Evolutionary conservation across 768 basidiomycete genomes (phyloP), one percentile per base, ranked within the genome.

Genomic region (Russula virescens): DNA sequence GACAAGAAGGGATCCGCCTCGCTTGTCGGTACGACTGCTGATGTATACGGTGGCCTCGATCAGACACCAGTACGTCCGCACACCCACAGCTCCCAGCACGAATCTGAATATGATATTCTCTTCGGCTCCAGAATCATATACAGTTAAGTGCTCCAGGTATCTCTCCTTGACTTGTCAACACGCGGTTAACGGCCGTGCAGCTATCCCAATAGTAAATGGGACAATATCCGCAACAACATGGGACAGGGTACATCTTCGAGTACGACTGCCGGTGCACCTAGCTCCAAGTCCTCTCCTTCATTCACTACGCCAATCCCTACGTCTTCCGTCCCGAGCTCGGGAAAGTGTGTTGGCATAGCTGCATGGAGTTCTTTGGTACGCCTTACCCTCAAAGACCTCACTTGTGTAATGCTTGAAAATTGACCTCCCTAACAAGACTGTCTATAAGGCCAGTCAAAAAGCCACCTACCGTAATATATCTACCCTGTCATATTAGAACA

Each of bases 1-100:
- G 51, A 38, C 23, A 52, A 52, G 35, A 75, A 75, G 28, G 85
- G 83, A 25, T 62, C 79, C 1, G 75, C 76, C n/a, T 87, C 86
- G 5, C 79, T 89, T 23, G 82, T 89, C 11, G 73, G 74, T 21
- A 80, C 79, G 11, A 78, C 78, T 28, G 79, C 75, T 1, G 67
- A 68, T 58, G 75, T 77, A 18, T 75, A 86, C 26, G 83, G 85
- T 2, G 60, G 70, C 28, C 77, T 89, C 28, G 86, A 89, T 66
- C 76, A 78, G 67, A 87, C 86, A 0, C 31, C 31, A 31, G 31
- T 31, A 31, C 3, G 31, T 8, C 8, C 31, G 31, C 31, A 31
- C 31, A 31, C 31, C 31, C 31, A 8, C 31, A 3, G 31, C 31
- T 31, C 31, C 8, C 31, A 8, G 31, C 31, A 31, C 31, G 31